Evolutionary conservation across 2,329 filamentous ascomycete species (phyloP), one percentile per base, ranked within the genome.

Genomic region (Colletotrichum orchidophilum): DNA sequence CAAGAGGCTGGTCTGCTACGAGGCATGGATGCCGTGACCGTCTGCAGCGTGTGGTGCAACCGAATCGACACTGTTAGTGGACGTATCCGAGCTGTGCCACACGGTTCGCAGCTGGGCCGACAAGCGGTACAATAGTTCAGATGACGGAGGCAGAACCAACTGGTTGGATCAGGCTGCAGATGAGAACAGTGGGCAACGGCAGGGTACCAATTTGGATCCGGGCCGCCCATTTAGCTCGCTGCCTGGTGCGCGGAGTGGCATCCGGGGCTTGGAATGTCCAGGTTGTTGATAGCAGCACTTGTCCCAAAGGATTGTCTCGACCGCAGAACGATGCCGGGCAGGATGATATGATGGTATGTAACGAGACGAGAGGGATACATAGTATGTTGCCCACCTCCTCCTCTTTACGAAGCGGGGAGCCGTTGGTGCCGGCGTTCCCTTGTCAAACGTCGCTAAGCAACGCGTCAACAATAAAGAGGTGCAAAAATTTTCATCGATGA

Each of bases 91-190:
- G 52, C 52, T 59, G 42, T 33, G 42, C 52, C 63, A 52, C 58
- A 67, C 68, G 59, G 58, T 49, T 68, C 68, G 52, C 46, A 33
- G 49, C 31, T 53, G 18, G 39, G 18, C 11, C 57, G 68, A 26
- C 52, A 62, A 50, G 31, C 52, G 42, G 26, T 35, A 58, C 52
- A 11, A 53, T 26, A 55, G 13, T 71, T 71, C 64, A 59, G 68
- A 71, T 63, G 68, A 63, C 53, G 68, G 31, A 27, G 27, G 33
- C 49, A 50, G 50, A 49, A 68, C 68, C 64, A 71, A 24, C 52
- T 24, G 58, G 53, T 58, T 59, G 64, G 68, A 50, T 53, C 53
- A 27, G 58, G 68, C 68, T 71, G 68, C 64, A 71, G 68, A 60
- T 46, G 57, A 52, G 55, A 52, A 13, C 31, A 27, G 50, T 60